These are phyloP conservation scores for Neoscytalidium dimidiatum DNA, from an alignment of 2,329 filamentous ascomycete genomes.

Conservation along the genomic window DNA sequence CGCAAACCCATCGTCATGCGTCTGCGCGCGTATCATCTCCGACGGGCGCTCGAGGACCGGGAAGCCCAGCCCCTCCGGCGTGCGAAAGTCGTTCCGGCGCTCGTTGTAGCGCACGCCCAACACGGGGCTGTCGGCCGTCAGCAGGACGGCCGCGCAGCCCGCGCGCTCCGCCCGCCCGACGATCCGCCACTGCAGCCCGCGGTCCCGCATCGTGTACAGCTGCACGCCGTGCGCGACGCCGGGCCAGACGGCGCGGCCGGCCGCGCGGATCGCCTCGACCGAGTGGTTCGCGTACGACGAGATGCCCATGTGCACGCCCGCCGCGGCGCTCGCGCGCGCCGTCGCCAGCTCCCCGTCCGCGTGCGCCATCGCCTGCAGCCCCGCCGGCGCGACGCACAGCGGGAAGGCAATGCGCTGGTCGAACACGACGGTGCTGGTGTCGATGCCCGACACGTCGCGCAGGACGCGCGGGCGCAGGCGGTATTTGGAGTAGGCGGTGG, in stretches of 20 bases:
- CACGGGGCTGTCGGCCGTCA: not conserved
- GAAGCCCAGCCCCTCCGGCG: slow-evolving; percentile 25
- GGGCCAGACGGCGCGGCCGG: slow-evolving; percentile 40
- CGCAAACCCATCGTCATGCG: slow-evolving; percentile 32
- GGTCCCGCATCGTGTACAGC: slow-evolving; percentile 47
- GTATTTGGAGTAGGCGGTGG: slow-evolving; percentile 33
- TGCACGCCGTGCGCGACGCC: slow-evolving; percentile 41
- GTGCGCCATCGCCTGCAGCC: slow-evolving; percentile 48
- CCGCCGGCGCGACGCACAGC: slow-evolving; percentile 44
- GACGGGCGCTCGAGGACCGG: slow-evolving; percentile 28
- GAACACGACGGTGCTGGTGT: slow-evolving; percentile 38
- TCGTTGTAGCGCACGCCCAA: not conserved
- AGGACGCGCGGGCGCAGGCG: slow-evolving; percentile 39
- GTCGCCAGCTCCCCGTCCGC: slow-evolving; percentile 46
- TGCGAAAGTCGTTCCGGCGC: slow-evolving; percentile 19
- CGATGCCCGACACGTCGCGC: slow-evolving; percentile 39
- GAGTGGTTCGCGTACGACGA: slow-evolving; percentile 43
- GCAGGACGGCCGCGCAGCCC: not conserved
- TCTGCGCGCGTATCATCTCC: slow-evolving; percentile 27
- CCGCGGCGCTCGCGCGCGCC: slow-evolving; percentile 40
- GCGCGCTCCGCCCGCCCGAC: not conserved
- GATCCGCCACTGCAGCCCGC: slow-evolving; percentile 46
- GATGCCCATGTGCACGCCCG: slow-evolving; percentile 39
- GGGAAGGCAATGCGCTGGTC: slow-evolving; percentile 37
- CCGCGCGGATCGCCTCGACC: slow-evolving; percentile 45